Percentiles rank a stretch among this genome's conserved stretches.
phyloP scores from a whole-genome alignment of 2,329 filamentous ascomycete genomes.

The Colletotrichum sp. region DNA sequence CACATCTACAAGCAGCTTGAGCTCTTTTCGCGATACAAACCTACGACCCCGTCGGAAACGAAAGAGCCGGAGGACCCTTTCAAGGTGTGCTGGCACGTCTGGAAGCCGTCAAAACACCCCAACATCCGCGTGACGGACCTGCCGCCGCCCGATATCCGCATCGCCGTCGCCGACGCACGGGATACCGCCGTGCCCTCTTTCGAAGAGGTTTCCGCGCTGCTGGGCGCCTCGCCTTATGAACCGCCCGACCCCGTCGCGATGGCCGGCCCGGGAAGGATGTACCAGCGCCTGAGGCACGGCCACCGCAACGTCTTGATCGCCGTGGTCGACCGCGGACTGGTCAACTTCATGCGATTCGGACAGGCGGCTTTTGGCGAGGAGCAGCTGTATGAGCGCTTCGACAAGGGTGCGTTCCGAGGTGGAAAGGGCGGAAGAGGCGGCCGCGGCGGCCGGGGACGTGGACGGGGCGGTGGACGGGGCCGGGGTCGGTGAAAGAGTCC shows the following conservation, averaged over 20 bases:
- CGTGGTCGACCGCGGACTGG: constrained; percentile 86
- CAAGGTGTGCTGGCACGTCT: constrained; percentile 80
- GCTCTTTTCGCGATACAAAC: constrained; percentile 75
- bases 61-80: constrained; percentile 58
- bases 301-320: constrained; percentile 84
- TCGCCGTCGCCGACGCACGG: constrained; percentile 81
- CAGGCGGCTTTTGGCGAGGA: constrained; percentile 84
- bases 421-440: constrained; percentile 42
- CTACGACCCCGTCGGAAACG: constrained; percentile 32
- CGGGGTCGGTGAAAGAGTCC: constrained; percentile 26
- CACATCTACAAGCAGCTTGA: constrained; percentile 80
- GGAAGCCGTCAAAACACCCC: constrained; percentile 68
- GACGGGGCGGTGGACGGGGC: constrained; percentile 37
- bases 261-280: constrained; percentile 59
- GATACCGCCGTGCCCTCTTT: constrained; percentile 75
- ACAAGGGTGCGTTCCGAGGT: constrained; percentile 41
- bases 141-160: constrained; percentile 79
- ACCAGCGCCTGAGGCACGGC: constrained; percentile 83
- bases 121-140: constrained; percentile 82
- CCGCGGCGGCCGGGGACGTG: constrained; percentile 48
- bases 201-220: constrained; percentile 71
- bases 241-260: constrained; percentile 49
- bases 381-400: constrained; percentile 68
- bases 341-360: constrained; percentile 83
- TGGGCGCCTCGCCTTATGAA: constrained; percentile 76